Conservation (phyloP, 2,329 filamentous ascomycete species). For the Apiospora sp. region DNA sequence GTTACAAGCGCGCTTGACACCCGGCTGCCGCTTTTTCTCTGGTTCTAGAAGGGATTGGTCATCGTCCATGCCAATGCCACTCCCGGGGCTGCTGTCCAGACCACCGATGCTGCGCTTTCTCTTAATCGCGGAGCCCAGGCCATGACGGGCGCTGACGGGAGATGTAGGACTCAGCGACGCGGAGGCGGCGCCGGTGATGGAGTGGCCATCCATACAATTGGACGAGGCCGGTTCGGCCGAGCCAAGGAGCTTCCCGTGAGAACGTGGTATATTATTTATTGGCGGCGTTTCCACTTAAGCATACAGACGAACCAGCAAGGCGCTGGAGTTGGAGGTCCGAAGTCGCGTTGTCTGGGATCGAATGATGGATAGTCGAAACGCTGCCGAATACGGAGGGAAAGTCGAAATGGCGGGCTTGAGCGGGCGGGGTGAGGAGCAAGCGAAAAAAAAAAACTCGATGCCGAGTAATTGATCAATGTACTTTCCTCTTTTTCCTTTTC, state of each 20-base stretch:
- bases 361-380: constrained; percentile 27
- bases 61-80: constrained; percentile 57
- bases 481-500: neutral
- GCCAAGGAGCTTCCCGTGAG: constrained; percentile 25
- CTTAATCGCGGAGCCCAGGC: constrained; percentile 53
- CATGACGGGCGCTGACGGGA: constrained; percentile 61
- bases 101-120: constrained; percentile 64
- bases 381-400: constrained; percentile 24
- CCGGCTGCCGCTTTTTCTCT: constrained; percentile 71
- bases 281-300: constrained; percentile 22
- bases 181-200: constrained; percentile 53
- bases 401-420: constrained; percentile 23
- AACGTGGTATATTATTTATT: constrained; percentile 10
- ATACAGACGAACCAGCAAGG: constrained; percentile 20
- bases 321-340: constrained; percentile 27
- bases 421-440: constrained; percentile 18
- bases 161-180: constrained; percentile 63
- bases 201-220: constrained; percentile 57
- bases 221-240: constrained; percentile 21
- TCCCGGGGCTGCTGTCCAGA: constrained; percentile 69
- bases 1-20: constrained; percentile 82
- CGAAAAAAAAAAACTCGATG: constrained; percentile 9
- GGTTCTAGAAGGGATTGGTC: constrained; percentile 63
- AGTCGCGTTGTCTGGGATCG: constrained; percentile 29
- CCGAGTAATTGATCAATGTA: neutral